A percentile compares a stretch with the other conserved stretches of the same genome.
Conservation (phyloP, 2,329 filamentous ascomycete species). For the Xylariaceae sp. region DNA sequence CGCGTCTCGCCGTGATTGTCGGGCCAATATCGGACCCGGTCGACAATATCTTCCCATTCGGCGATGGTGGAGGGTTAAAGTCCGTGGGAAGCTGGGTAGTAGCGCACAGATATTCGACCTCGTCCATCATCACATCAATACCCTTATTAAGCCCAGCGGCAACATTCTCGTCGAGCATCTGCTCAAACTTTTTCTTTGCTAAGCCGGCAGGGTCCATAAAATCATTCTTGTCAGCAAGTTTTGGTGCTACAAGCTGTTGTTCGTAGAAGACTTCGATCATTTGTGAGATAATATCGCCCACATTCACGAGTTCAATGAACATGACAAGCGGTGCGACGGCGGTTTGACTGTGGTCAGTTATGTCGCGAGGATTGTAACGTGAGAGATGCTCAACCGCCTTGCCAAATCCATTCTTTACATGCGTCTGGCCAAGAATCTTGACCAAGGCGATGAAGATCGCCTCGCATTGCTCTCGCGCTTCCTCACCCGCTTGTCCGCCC, state of each 20-base stretch:
- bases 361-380: conserved; percentile 82
- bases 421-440: conserved; percentile 75
- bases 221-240: conserved; percentile 85
- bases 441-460: conserved; percentile 81
- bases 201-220: conserved; percentile 88
- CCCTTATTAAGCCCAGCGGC: conserved; percentile 94
- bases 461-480: conserved; percentile 83
- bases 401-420: conserved; percentile 90
- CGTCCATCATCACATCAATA: conserved; percentile 96
- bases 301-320: conserved; percentile 95
- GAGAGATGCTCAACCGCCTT: conserved; percentile 88
- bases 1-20: conserved; percentile 69
- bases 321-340: conserved; percentile 89
- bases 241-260: conserved; percentile 79
- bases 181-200: conserved; percentile 97
- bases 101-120: conserved; percentile 91
- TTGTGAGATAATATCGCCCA: conserved; percentile 94
- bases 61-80: conserved; percentile 66
- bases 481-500: conserved; percentile 72
- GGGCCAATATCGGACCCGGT: conserved; percentile 50
- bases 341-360: conserved; percentile 61
- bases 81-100: conserved; percentile 82
- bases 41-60: conserved; percentile 32
- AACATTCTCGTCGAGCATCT: conserved; percentile 95
- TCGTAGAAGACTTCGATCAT: conserved; percentile 99